Percentiles rank a stretch among this genome's conserved stretches.
phyloP scores from a whole-genome alignment of 768 basidiomycete genomes.

The Ramaria sp. region DNA sequence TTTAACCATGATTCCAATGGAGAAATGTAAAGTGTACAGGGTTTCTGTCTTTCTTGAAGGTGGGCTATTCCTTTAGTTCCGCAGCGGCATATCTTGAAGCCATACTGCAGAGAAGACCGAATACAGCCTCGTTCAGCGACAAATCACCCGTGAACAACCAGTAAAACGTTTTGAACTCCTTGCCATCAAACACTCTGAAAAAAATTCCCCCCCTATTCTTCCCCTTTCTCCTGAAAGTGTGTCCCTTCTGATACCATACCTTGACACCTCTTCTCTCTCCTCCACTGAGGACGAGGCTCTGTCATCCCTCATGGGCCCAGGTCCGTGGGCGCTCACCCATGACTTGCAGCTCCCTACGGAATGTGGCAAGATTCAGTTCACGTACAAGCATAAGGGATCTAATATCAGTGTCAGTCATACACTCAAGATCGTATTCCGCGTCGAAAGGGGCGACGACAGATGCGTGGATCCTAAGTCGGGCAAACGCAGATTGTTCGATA shows the following conservation, averaged over 20 bases:
- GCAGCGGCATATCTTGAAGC: not conserved
- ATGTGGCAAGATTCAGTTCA: constrained; percentile 55
- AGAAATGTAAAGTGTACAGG: constrained; percentile 73
- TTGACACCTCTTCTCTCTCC: constrained; percentile 15
- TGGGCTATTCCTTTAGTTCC: constrained; percentile 21
- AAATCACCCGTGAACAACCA: constrained; percentile 60
- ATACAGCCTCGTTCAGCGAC: constrained; percentile 68
- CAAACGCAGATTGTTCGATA: constrained; percentile 75
- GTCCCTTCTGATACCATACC: constrained; percentile 9
- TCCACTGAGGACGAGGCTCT: constrained; percentile 21
- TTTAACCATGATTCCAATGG: constrained; percentile 72
- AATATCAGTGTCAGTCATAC: constrained; percentile 67
- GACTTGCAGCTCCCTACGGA: constrained; percentile 57
- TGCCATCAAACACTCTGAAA: constrained; percentile 44
- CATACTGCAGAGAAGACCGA: constrained; percentile 47
- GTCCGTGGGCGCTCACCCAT: constrained; percentile 79
- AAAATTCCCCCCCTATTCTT: constrained; percentile 48
- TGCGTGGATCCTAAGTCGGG: constrained; percentile 53
- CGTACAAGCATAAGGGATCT: constrained; percentile 67
- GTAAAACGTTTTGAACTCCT: constrained; percentile 50
- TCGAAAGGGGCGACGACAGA: constrained; percentile 69
- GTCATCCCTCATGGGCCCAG: constrained; percentile 56
- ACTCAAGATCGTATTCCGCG: constrained; percentile 73
- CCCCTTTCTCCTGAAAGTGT: constrained; percentile 63
- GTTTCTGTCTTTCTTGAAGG: constrained; percentile 74